Base-by-base conservation (phyloP, 768 basidiomycete species). In the Russula sp. region DNA sequence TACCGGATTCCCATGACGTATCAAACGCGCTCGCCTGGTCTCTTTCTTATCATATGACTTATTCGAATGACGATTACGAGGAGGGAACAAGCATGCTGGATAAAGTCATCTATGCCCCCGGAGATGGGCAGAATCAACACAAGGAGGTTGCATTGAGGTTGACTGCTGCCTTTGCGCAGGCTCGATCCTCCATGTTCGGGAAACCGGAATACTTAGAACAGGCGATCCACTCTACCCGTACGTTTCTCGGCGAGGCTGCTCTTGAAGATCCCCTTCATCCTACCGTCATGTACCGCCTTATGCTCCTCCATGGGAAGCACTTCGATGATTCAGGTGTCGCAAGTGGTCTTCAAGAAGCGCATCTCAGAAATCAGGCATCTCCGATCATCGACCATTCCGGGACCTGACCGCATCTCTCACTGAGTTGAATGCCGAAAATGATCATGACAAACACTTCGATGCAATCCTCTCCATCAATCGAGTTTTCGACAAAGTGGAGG, bases 71-170 rank as follows among this genome's bases (percentile, higher is more conserved):
- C 26, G 54, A 55, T 24, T 26, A 55, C 38, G 16, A 55, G 9
- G 54, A 40, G n/a, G 54, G 54, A 55, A 52, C 36, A 22, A 44
- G 38, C 20, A 28, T 51, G 11, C 26, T 52, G 18, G 50, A 61
- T n/a, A 32, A 22, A 44, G 32, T 61, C 18, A 52, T 44, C 7
- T 20, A 8, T 46, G 8, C 16, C 24, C n/a, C 26, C 5, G 49
- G 26, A 42, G 50, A 40, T n/a, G 5, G 2, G 10, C n/a, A n/a
- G n/a, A n/a, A n/a, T n/a, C n/a, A n/a, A n/a, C 26, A 2, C 50
- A 10, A n/a, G 32, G 32, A 34, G 16, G 1, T 5, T 5, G 34
- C 50, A n/a, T 6, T n/a, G 36, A 3, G 16, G 13, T 8, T 38
- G 5, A n/a, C 32, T 52, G 6, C n/a, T 6, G 0, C 5, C 14